Conservation (phyloP, 2,329 filamentous ascomycete genomes). For the Emmonsiellopsis sp. region DNA sequence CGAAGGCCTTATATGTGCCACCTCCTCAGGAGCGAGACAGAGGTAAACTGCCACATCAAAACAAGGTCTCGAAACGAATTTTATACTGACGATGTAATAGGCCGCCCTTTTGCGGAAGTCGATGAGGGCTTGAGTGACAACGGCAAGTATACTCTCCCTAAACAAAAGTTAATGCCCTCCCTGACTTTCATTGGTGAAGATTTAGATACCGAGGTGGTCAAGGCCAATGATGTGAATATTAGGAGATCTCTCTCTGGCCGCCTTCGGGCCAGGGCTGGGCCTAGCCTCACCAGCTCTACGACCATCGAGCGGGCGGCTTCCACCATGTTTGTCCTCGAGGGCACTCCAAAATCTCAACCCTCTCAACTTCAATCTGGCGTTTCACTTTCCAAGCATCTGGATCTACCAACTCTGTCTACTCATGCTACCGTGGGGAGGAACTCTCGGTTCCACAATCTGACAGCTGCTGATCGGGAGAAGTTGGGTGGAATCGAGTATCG, state of each 20-base stretch:
- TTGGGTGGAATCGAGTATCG: conserved; percentile 47
- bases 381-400: conserved; percentile 13
- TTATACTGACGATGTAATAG: not conserved
- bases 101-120: not conserved
- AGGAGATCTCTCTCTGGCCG: not conserved
- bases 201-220: not conserved
- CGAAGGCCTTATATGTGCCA: not conserved
- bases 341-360: conserved; percentile 3
- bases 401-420: conserved; percentile 34
- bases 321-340: conserved; percentile 34
- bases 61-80: not conserved
- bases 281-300: conserved; percentile 20
- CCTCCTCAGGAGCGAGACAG: not conserved
- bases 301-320: conserved; percentile 31
- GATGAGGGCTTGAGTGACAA: not conserved
- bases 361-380: conserved; percentile 3
- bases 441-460: conserved; percentile 38
- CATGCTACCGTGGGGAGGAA: conserved; percentile 40
- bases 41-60: not conserved
- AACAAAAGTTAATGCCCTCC: not conserved
- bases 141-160: not conserved
- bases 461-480: conserved; percentile 33
- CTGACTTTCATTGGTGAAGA: not conserved
- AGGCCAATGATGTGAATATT: not conserved
- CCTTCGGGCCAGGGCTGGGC: conserved; percentile 1